Evolutionary conservation across 371 early-diverging fungal species (phyloP).

Genomic region (Apophysomyces variabilis): DNA sequence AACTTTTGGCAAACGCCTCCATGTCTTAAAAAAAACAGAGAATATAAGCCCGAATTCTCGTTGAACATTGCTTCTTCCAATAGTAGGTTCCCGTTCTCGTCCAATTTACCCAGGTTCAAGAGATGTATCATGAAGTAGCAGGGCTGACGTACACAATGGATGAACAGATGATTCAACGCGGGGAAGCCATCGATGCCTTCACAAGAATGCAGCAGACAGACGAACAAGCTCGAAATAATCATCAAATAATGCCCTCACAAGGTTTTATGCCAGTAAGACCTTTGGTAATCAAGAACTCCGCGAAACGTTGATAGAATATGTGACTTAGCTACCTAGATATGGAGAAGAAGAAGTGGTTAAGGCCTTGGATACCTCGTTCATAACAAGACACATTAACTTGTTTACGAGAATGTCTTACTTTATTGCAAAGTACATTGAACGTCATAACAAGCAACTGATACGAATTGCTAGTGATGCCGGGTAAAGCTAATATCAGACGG

Average conservation of each 20-base stretch:
- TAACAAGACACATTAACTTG: not conserved
- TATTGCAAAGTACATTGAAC: not conserved
- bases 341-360: not conserved
- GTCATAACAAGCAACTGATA: not conserved
- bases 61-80: too few relatives aligned
- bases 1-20: too few relatives aligned
- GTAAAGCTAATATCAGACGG: not conserved
- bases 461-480: not conserved
- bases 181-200: not conserved
- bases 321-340: not conserved
- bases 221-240: not conserved
- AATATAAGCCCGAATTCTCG: too few relatives aligned
- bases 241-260: not conserved
- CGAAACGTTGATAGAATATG: not conserved
- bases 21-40: too few relatives aligned
- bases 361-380: not conserved
- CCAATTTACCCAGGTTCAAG: not conserved
- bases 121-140: not conserved
- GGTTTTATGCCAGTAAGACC: not conserved
- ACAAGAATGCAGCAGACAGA: not conserved
- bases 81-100: too few relatives aligned
- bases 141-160: not conserved
- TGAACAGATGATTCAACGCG: not conserved
- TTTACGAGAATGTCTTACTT: not conserved
- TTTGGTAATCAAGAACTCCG: not conserved